A percentile compares a stretch with the other conserved stretches of the same genome.
Conservation (phyloP, 352 stramenopile species). For the Labyrinthula sp. region DNA sequence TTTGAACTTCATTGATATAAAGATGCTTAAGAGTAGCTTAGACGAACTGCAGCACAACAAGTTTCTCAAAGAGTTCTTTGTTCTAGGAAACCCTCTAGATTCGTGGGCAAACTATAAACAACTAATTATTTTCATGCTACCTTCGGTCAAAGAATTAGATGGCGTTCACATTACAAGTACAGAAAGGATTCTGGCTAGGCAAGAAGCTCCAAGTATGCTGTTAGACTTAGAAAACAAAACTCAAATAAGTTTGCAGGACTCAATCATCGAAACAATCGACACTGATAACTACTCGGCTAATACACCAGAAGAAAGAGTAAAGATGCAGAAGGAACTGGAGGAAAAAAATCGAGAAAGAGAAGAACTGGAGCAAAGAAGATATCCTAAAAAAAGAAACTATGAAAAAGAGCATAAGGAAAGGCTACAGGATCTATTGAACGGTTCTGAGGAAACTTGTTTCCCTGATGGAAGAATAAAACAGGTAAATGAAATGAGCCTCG, state of each 20-base stretch:
- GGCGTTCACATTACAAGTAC: conserved; percentile 60
- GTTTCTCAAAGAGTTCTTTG: conserved; percentile 72
- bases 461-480: conserved; percentile 40
- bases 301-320: conserved; percentile 37
- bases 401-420: conserved; percentile 51
- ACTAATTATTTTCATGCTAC: conserved; percentile 59
- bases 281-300: conserved; percentile 44
- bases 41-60: conserved; percentile 48
- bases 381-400: conserved; percentile 56
- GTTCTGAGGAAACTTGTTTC: conserved; percentile 29
- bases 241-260: conserved; percentile 22
- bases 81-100: conserved; percentile 66
- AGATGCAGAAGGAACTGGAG: conserved; percentile 72
- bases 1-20: conserved; percentile 78
- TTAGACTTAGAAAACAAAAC: conserved; percentile 24
- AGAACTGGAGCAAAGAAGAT: conserved; percentile 46
- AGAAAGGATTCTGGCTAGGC: conserved; percentile 56
- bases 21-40: conserved; percentile 58
- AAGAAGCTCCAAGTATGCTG: conserved; percentile 46
- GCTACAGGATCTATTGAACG: conserved; percentile 33
- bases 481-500: conserved; percentile 69
- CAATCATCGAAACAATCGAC: conserved; percentile 24
- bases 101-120: conserved; percentile 46
- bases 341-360: conserved; percentile 75
- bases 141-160: conserved; percentile 56